A percentile compares a stretch with the other conserved stretches of the same genome.
phyloP scores from a whole-genome alignment of 106 monocot species.

The Triglochin maritima region DNA sequence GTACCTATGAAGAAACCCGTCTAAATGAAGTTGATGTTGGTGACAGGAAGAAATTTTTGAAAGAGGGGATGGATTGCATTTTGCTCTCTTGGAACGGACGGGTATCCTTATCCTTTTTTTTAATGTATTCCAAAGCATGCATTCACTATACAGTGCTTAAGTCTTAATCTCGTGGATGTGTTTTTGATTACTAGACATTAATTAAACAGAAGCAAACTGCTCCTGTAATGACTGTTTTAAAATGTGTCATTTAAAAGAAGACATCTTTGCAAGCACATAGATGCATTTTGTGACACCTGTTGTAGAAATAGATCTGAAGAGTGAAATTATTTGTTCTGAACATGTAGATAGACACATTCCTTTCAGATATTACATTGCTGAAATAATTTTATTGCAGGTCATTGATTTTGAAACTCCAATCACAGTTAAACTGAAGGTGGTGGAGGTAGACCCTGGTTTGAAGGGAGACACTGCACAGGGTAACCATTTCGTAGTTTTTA shows the following conservation, averaged over 20 bases:
- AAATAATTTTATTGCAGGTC: slow-evolving; percentile 33
- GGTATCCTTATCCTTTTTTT: slow-evolving; percentile 27
- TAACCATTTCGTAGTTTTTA: slow-evolving; percentile 10
- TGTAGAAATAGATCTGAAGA: too few relatives aligned
- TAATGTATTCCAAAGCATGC: too few relatives aligned
- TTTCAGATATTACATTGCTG: background rate
- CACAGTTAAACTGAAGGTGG: slow-evolving; percentile 63
- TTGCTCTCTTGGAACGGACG: slow-evolving; percentile 87
- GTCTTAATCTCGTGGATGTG: too few relatives aligned
- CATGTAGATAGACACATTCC: too few relatives aligned
- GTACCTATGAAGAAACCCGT: slow-evolving; percentile 72
- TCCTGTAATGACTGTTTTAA: too few relatives aligned
- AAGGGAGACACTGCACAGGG: slow-evolving; percentile 89
- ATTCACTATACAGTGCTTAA: too few relatives aligned
- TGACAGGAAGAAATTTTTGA: slow-evolving; percentile 77
- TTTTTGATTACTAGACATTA: too few relatives aligned
- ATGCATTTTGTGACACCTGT: too few relatives aligned
- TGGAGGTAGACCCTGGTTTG: slow-evolving; percentile 71
- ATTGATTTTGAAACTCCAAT: slow-evolving; percentile 93
- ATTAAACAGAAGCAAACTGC: too few relatives aligned
- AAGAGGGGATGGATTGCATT: slow-evolving; percentile 88
- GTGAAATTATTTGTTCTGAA: too few relatives aligned
- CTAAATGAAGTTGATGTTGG: slow-evolving; percentile 67
- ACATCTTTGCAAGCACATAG: too few relatives aligned
- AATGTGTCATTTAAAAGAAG: too few relatives aligned